These are phyloP conservation scores for Zhuliangozyma blackwelliae DNA, from an alignment of 1,139 yeast genomes.

Conservation along the genomic window DNA sequence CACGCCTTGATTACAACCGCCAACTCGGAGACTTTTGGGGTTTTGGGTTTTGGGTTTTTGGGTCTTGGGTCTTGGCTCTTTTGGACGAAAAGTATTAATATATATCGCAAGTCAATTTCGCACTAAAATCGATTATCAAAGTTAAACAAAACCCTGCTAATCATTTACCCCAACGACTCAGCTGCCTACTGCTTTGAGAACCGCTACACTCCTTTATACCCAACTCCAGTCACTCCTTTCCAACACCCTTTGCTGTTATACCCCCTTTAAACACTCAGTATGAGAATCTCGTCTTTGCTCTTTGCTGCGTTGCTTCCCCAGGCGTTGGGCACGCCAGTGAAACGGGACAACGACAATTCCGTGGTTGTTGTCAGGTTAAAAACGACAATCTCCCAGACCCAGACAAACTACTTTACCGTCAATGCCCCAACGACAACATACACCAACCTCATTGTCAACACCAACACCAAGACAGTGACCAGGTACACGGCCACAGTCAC, in stretches of 20 bases:
- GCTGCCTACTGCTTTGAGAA: too few species aligned
- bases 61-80: too few species aligned
- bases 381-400: conserved; percentile 31
- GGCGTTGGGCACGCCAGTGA: conserved; percentile 27
- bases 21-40: too few species aligned
- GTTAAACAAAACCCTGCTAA: too few species aligned
- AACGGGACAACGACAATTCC: conserved; percentile 14
- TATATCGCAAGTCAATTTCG: too few species aligned
- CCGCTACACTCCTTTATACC: too few species aligned
- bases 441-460: conserved; percentile 26
- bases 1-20: too few species aligned
- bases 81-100: too few species aligned
- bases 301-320: conserved; percentile 16
- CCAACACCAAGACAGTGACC: conserved; percentile 37
- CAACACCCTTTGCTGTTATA: not conserved
- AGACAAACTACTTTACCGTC: conserved; percentile 32
- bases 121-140: too few species aligned
- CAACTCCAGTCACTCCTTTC: conserved; percentile 20
- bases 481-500: conserved; percentile 46
- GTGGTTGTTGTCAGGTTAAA: conserved; percentile 33
- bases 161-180: conserved; percentile 1
- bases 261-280: too few species aligned
- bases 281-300: conserved; percentile 13
- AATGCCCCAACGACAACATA: conserved; percentile 27
- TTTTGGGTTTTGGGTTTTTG: too few species aligned